Base-by-base conservation (phyloP, 2,329 filamentous ascomycete species). In the Fusarium clavum region DNA sequence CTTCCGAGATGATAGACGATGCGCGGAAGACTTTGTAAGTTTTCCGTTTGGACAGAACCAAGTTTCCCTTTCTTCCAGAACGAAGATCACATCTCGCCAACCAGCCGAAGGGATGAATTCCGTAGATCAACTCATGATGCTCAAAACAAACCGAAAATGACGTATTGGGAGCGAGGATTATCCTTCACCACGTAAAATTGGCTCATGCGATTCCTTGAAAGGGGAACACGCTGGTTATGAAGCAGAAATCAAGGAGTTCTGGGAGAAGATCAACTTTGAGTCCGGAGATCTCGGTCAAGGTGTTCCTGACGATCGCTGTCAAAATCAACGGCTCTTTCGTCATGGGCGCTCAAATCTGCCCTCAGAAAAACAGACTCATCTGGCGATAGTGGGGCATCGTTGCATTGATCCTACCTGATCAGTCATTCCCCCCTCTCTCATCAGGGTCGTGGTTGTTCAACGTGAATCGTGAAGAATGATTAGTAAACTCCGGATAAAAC, bases 341-440 rank as follows among this genome's bases (percentile, higher is more conserved):
- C 22, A 38, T 51, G 52, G 45, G 61, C 61, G 60, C 61, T 59
- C 30, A 46, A 46, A 41, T 64, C 40, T 64, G 61, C 60, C 51
- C 52, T 64, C 38, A 32, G 20, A 25, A 51, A 41, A 14, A 34
- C 16, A 32, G 30, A 34, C 22, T 46, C 57, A 59, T 58, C 43
- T 22, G 29, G 46, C 14, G n/a, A 34, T 34, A 14, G 62, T 64
- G 62, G 62, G 40, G 34, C 32, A 34, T 13, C 16, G 60, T 64
- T 49, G 41, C 61, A 59, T 65, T 38, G 18, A 22, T 43, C 25
- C 14, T n/a, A 34, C n/a, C 24, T 12, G 43, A 56, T 25, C 55
- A 38, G 29, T 58, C 22, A 49, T 22, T 7, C 6, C 20, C 40
- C 27, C n/a, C n/a, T 27, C 30, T n/a, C 27, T 16, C 10, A 29